phyloP scores from a whole-genome alignment of 805 yeast genomes.

The Wickerhamiella domercqiae region DNA sequence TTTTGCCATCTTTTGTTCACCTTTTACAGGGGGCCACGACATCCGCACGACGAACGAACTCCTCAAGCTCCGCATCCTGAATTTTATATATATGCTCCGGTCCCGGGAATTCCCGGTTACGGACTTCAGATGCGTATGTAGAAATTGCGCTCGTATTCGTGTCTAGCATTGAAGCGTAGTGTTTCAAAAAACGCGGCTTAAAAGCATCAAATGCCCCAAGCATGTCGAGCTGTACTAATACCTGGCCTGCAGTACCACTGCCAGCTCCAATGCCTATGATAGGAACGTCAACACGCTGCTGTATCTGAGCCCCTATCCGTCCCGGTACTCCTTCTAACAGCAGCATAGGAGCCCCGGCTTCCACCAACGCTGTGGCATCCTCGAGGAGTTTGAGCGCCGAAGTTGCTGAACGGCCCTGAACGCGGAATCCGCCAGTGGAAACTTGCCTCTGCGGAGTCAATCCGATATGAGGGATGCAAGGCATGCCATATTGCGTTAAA shows the following conservation, averaged over 20 bases:
- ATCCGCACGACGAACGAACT: conserved; percentile 25
- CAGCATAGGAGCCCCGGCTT: conserved; percentile 61
- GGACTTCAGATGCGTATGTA: conserved; percentile 47
- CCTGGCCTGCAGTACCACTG: conserved; percentile 68
- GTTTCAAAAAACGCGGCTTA: conserved; percentile 61
- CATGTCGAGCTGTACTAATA: conserved; percentile 71
- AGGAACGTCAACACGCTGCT: conserved; percentile 48
- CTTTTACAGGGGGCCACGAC: not conserved
- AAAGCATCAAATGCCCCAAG: conserved; percentile 46
- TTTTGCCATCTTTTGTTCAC: too few relatives aligned
- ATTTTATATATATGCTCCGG: conserved; percentile 54
- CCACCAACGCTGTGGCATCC: conserved; percentile 56
- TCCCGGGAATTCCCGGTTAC: conserved; percentile 39
- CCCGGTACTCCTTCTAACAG: conserved; percentile 81
- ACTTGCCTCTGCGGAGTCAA: conserved; percentile 79
- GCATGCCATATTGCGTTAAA: conserved; percentile 57
- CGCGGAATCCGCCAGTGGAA: conserved; percentile 70
- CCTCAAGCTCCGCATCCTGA: conserved; percentile 42
- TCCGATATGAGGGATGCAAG: conserved; percentile 86
- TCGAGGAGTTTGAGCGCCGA: conserved; percentile 43
- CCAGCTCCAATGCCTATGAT: conserved; percentile 98
- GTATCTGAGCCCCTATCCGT: conserved; percentile 47
- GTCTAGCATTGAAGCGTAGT: conserved; percentile 39
- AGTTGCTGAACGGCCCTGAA: conserved; percentile 50
- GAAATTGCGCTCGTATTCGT: conserved; percentile 37